phyloP scores from a whole-genome alignment of 805 yeast genomes.

The Myxozyma nipponensis region DNA sequence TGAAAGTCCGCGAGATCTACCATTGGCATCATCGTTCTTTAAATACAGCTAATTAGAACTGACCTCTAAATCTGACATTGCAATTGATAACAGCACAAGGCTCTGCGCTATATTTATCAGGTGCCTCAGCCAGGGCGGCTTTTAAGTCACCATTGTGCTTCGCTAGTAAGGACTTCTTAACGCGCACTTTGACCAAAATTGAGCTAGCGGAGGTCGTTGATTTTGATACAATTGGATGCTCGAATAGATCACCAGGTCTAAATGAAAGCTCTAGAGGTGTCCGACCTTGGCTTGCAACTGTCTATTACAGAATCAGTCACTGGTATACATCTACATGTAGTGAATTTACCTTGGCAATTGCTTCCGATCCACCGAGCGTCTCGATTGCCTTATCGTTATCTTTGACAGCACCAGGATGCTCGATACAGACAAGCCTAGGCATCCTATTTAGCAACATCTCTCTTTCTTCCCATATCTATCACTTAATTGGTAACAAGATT shows the following conservation, averaged over 20 bases:
- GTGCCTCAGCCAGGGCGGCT: constrained; percentile 62
- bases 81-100: constrained; percentile 68
- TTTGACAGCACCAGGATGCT: constrained; percentile 23
- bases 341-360: constrained; percentile 13
- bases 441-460: constrained; percentile 9
- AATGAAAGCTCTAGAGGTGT: constrained; percentile 38
- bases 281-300: constrained; percentile 36
- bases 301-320: constrained; percentile 3
- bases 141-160: constrained; percentile 43
- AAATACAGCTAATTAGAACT: constrained; percentile 51
- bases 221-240: constrained; percentile 49
- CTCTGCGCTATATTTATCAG: constrained; percentile 44
- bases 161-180: constrained; percentile 34
- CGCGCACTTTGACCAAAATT: constrained; percentile 35
- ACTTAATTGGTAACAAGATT: not conserved
- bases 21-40: not conserved
- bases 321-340: not conserved
- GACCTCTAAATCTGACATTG: constrained; percentile 72
- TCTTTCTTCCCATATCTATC: not conserved
- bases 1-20: constrained; percentile 43
- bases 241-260: constrained; percentile 38
- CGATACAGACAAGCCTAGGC: constrained; percentile 26
- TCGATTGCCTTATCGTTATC: constrained; percentile 19
- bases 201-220: constrained; percentile 27
- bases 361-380: constrained; percentile 23